Percentiles rank a stretch among this genome's conserved stretches.
Evolutionary conservation across 768 basidiomycete species (phyloP).

Genomic region (Phlebiopsis flavidoalba): DNA sequence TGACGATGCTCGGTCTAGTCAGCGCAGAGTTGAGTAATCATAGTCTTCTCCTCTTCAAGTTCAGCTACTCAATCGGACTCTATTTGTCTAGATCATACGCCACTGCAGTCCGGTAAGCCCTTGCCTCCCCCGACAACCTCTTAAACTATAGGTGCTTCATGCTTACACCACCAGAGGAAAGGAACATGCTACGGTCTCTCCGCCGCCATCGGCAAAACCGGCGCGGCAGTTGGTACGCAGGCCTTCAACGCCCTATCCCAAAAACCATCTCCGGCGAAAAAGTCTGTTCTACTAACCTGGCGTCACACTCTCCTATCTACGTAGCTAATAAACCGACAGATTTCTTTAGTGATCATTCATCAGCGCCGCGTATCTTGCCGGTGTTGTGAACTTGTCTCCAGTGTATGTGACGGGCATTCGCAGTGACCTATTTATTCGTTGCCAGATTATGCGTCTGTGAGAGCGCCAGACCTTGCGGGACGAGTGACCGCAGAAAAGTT

Average conservation of each 20-base stretch:
- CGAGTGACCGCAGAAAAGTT: too few relatives aligned
- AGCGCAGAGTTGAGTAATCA: constrained; percentile 54
- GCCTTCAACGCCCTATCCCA: constrained; percentile 69
- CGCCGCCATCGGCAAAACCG: constrained; percentile 64
- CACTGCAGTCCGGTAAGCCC: constrained; percentile 51
- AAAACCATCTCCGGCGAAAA: constrained; percentile 64
- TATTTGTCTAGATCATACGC: constrained; percentile 50
- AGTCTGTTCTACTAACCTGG: too few relatives aligned
- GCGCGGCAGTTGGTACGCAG: constrained; percentile 69
- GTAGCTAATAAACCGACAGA: too few relatives aligned
- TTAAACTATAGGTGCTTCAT: background rate
- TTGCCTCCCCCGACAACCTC: background rate
- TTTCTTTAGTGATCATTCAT: constrained; percentile 71
- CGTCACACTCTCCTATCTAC: too few relatives aligned
- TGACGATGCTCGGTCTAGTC: constrained; percentile 62
- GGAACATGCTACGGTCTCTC: constrained; percentile 69
- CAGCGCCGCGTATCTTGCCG: too few relatives aligned
- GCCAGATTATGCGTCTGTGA: too few relatives aligned
- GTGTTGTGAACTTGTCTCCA: too few relatives aligned
- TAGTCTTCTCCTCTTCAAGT: background rate
- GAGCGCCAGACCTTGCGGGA: too few relatives aligned
- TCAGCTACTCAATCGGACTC: background rate
- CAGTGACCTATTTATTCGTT: constrained; percentile 67
- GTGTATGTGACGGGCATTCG: constrained; percentile 53
- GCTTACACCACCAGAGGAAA: constrained; percentile 37